Evolutionary conservation across 164 flowering plant genomes (phyloP), one percentile per base, ranked within the genome.

Genomic region (Stephania yunnanensis): DNA sequence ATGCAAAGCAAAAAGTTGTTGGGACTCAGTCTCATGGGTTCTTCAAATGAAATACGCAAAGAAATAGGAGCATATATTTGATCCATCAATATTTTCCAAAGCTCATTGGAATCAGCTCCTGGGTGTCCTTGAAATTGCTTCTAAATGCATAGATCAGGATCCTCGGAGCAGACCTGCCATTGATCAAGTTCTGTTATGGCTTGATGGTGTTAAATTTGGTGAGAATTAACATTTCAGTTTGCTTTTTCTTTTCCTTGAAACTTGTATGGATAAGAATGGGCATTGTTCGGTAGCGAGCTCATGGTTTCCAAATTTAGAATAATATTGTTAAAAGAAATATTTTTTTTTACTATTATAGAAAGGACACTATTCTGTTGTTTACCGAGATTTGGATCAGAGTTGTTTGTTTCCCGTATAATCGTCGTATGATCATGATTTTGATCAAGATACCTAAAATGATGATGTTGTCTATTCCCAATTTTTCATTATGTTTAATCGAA

Each of bases 21-120:
- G 92, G 73, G 91, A 92, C 69, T 78, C 91, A 83, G 91, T 92
- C 2, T 86, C 91, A 1, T 91, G 97, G 95, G 92, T 92, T 72
- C 83, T 86, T 72, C 91, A n/a, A n/a, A n/a, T n/a, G n/a, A n/a
- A n/a, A n/a, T n/a, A n/a, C n/a, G n/a, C n/a, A n/a, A n/a, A n/a
- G n/a, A n/a, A n/a, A n/a, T n/a, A n/a, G n/a, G n/a, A n/a, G n/a
- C n/a, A n/a, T n/a, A n/a, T n/a, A n/a, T 74, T 92, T 36, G 97
- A 92, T 73, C 69, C 89, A 8, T 72, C 79, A 6, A 82, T 92
- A n/a, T 84, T 87, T 84, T 79, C 81, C 48, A 85, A 83, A 81
- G 84, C 61, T 73, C 58, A 48, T 29, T 89, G 85, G 81, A 89
- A 85, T 74, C 90, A 87, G 77, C 73, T 89, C 11, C 25, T 88